Evolutionary conservation across 2,329 filamentous ascomycete genomes (phyloP).

Genomic region (Dryadomyces quercus-mongolicae): DNA sequence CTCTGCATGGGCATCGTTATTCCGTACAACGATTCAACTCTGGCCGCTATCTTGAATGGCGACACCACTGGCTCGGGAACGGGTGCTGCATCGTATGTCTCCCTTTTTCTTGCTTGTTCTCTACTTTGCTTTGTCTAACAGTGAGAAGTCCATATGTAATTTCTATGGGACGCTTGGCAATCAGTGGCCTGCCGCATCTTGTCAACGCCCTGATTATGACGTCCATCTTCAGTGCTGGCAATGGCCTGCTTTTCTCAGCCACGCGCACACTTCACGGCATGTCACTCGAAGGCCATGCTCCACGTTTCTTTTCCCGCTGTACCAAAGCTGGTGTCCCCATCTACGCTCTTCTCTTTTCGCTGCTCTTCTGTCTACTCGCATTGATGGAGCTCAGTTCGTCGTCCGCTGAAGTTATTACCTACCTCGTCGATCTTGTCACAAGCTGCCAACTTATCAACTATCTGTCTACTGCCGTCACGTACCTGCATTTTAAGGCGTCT

Average conservation of each 20-base stretch:
- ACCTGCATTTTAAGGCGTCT: constrained; percentile 45
- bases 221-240: constrained; percentile 48
- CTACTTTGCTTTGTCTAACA: not conserved
- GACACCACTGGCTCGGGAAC: constrained; percentile 35
- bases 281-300: constrained; percentile 43
- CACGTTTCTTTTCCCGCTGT: constrained; percentile 36
- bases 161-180: constrained; percentile 44
- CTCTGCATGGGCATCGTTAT: constrained; percentile 51
- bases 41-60: constrained; percentile 38
- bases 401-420: constrained; percentile 43
- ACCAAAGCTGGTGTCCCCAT: constrained; percentile 49
- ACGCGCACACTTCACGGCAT: constrained; percentile 49
- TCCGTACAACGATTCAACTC: constrained; percentile 43
- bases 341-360: constrained; percentile 46
- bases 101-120: not conserved
- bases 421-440: constrained; percentile 48
- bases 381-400: constrained; percentile 48
- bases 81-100: constrained; percentile 36
- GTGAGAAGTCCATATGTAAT: constrained; percentile 29
- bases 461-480: constrained; percentile 43
- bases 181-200: constrained; percentile 42
- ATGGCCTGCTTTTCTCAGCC: constrained; percentile 49
- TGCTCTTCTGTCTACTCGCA: constrained; percentile 49
- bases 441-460: constrained; percentile 49
- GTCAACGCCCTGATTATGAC: constrained; percentile 50